These are phyloP conservation scores for Spergularia marina DNA, from an alignment of 148 eudicot genomes.

Conservation along the genomic window DNA sequence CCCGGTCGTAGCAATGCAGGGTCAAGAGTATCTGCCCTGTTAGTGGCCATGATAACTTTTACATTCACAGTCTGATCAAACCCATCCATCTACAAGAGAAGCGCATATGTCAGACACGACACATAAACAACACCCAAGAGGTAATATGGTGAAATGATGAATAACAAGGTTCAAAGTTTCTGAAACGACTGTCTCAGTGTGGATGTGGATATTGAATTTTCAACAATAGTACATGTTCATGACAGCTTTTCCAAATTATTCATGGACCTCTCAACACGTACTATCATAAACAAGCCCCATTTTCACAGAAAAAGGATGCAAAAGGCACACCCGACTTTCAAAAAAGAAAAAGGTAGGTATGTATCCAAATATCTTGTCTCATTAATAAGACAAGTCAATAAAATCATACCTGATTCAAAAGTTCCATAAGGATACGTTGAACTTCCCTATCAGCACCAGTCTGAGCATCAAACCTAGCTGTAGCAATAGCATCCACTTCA, in stretches of 20 bases:
- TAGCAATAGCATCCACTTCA: constrained; percentile 92
- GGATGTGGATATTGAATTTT: too few species aligned
- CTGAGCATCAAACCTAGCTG: constrained; percentile 98
- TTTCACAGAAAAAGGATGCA: too few species aligned
- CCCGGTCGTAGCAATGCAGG: constrained; percentile 89
- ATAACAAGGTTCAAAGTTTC: not conserved
- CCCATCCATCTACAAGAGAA: constrained; percentile 75
- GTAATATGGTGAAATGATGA: not conserved
- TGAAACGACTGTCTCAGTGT: too few species aligned
- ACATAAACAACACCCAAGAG: not conserved
- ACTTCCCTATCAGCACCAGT: constrained; percentile 99
- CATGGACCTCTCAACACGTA: too few species aligned
- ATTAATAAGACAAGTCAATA: not conserved
- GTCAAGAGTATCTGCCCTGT: constrained; percentile 89
- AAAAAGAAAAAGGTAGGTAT: too few species aligned
- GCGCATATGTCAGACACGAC: constrained; percentile 6
- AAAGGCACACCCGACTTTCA: too few species aligned
- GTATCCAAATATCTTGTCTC: not conserved
- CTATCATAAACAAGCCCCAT: too few species aligned
- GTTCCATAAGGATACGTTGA: constrained; percentile 94
- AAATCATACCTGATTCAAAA: constrained; percentile 72
- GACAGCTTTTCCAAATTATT: too few species aligned
- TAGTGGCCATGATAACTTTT: constrained; percentile 92
- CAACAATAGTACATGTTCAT: too few species aligned
- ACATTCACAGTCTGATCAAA: constrained; percentile 94